A percentile compares a stretch with the other conserved stretches of the same genome.
Conservation (phyloP, 805 yeast species). For the Tetrapisispora arboricola region DNA sequence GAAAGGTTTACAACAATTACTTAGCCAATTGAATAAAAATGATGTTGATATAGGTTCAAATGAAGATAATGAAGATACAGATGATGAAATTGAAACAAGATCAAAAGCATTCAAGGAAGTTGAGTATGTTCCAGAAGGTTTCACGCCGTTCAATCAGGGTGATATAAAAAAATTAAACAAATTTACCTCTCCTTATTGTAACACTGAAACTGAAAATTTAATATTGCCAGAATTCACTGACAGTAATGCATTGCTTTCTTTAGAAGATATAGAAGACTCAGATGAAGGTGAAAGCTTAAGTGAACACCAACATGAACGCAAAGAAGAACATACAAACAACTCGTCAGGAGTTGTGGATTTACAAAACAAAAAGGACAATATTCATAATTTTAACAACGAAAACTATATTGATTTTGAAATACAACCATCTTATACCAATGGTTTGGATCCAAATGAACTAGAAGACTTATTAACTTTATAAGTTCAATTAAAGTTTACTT, state of each 20-base stretch:
- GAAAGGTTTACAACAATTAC: slow-evolving; percentile 12
- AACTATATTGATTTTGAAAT: slow-evolving; percentile 5
- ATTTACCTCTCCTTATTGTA: slow-evolving; percentile 11
- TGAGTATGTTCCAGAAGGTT: slow-evolving; percentile 37
- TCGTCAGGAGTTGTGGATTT: neutral
- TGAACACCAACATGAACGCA: too few species aligned
- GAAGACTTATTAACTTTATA: slow-evolving; percentile 12
- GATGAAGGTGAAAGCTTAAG: slow-evolving; percentile 18
- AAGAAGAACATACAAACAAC: too few species aligned
- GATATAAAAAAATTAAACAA: slow-evolving; percentile 23
- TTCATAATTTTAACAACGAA: neutral
- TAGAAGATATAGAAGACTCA: slow-evolving; percentile 3
- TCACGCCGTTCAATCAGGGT: slow-evolving; percentile 32
- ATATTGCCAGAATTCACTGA: slow-evolving; percentile 6
- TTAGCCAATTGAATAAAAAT: slow-evolving; percentile 8
- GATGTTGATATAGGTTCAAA: neutral
- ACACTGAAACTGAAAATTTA: neutral
- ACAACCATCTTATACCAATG: slow-evolving; percentile 15
- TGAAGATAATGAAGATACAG: slow-evolving; percentile 18
- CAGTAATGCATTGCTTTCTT: slow-evolving; percentile 9
- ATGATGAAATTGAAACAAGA: slow-evolving; percentile 39
- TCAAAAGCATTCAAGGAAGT: slow-evolving; percentile 33
- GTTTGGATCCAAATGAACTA: slow-evolving; percentile 18
- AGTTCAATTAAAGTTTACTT: neutral
- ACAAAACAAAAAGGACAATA: neutral